These are phyloP conservation scores for Neoascochyta sp. DNA, from an alignment of 2,329 filamentous ascomycete species.

Conservation along the genomic window DNA sequence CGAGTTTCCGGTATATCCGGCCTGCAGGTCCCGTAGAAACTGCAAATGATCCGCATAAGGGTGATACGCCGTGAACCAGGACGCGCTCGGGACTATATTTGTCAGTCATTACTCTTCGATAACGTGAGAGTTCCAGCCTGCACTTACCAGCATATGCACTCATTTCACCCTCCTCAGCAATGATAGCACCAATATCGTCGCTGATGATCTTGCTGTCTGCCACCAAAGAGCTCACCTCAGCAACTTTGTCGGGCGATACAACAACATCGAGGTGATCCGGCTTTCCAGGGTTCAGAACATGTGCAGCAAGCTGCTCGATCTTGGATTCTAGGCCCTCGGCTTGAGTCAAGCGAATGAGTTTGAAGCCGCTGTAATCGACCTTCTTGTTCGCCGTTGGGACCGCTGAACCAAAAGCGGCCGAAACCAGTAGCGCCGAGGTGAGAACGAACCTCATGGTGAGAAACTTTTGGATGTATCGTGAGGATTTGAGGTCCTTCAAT, in stretches of 20 bases:
- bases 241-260: constrained; percentile 32
- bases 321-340: constrained; percentile 22
- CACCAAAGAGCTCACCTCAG: constrained; percentile 27
- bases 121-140: background rate
- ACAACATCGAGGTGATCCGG: constrained; percentile 31
- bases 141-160: constrained; percentile 26
- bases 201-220: constrained; percentile 27
- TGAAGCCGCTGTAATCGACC: constrained; percentile 38
- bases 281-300: constrained; percentile 33
- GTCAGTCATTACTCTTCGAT: too few relatives aligned
- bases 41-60: constrained; percentile 33
- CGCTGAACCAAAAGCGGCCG: constrained; percentile 20
- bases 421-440: constrained; percentile 23
- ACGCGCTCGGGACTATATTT: constrained; percentile 26
- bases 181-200: constrained; percentile 34
- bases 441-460: constrained; percentile 30
- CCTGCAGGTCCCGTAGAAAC: constrained; percentile 34
- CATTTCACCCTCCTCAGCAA: constrained; percentile 31
- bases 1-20: constrained; percentile 29
- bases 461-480: constrained; percentile 1
- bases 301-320: constrained; percentile 31
- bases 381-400: constrained; percentile 28
- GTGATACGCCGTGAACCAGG: constrained; percentile 39
- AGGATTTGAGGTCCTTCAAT: constrained; percentile 12
- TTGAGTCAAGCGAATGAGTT: constrained; percentile 32